These are phyloP conservation scores for Fusarium metavorans DNA, from an alignment of 2,329 filamentous ascomycete species.

Conservation along the genomic window DNA sequence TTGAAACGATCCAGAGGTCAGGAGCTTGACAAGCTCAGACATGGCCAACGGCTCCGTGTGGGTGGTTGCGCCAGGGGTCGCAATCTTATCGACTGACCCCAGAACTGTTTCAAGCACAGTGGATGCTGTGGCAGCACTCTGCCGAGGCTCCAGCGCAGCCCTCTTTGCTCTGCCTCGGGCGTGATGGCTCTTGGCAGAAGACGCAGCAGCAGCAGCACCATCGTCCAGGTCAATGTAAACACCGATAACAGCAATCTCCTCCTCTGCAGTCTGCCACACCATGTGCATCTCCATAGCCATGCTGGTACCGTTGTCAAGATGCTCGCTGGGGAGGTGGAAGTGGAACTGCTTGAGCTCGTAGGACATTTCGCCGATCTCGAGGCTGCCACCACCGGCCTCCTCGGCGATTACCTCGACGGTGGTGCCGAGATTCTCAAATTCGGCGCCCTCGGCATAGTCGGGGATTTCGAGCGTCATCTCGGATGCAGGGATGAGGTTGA, in stretches of 20 bases:
- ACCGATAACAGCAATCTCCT: slow-evolving; percentile 47
- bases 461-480: slow-evolving; percentile 53
- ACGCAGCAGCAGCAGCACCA: slow-evolving; percentile 8
- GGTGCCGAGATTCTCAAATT: slow-evolving; percentile 64
- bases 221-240: slow-evolving; percentile 43
- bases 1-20: slow-evolving; percentile 48
- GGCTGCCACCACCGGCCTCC: slow-evolving; percentile 49
- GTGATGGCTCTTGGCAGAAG: neutral
- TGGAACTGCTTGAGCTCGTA: slow-evolving; percentile 68
- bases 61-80: slow-evolving; percentile 54
- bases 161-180: neutral
- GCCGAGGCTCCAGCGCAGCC: slow-evolving; percentile 13
- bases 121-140: slow-evolving; percentile 22
- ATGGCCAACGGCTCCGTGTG: slow-evolving; percentile 57
- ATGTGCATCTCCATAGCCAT: slow-evolving; percentile 49
- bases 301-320: slow-evolving; percentile 58
- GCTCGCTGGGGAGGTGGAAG: slow-evolving; percentile 71
- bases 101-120: slow-evolving; percentile 53
- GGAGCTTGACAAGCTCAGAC: slow-evolving; percentile 48
- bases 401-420: slow-evolving; percentile 62
- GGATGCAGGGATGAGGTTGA: slow-evolving; percentile 45
- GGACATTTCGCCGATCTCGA: slow-evolving; percentile 53
- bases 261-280: slow-evolving; percentile 43
- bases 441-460: slow-evolving; percentile 50
- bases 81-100: slow-evolving; percentile 46